phyloP scores from a whole-genome alignment of 2,329 filamentous ascomycete genomes.

The Sphaerulina populicola region DNA sequence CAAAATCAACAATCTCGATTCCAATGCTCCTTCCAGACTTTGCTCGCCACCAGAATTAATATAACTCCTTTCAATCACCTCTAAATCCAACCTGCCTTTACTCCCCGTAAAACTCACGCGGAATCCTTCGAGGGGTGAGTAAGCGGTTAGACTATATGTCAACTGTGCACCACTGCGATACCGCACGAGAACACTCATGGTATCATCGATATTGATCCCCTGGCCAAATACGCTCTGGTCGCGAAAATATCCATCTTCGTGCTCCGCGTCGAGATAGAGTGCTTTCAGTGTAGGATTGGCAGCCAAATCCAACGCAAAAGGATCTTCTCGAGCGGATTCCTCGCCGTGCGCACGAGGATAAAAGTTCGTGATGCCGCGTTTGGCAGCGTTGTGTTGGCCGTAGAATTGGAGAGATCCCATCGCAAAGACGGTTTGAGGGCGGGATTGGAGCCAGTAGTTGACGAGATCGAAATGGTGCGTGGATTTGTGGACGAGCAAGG shows the following conservation, averaged over 20 bases:
- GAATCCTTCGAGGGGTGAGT: conserved; percentile 56
- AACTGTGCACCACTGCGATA: conserved; percentile 51
- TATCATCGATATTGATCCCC: conserved; percentile 58
- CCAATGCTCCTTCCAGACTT: conserved; percentile 47
- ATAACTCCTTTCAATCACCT: conserved; percentile 56
- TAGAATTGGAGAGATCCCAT: conserved; percentile 54
- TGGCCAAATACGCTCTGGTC: conserved; percentile 57
- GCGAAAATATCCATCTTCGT: conserved; percentile 54
- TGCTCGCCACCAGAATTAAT: conserved; percentile 52
- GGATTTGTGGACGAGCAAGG: conserved; percentile 54
- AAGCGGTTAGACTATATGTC: conserved; percentile 53
- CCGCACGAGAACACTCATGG: conserved; percentile 52
- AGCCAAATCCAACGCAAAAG: conserved; percentile 52
- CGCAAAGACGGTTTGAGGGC: conserved; percentile 50
- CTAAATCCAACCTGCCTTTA: conserved; percentile 51
- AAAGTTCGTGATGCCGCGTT: conserved; percentile 45
- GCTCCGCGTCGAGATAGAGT: conserved; percentile 55
- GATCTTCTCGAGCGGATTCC: conserved; percentile 35
- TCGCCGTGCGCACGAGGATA: conserved; percentile 17
- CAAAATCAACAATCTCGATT: conserved; percentile 44
- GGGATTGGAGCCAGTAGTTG: conserved; percentile 54
- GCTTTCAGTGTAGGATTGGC: conserved; percentile 48
- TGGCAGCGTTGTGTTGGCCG: conserved; percentile 53
- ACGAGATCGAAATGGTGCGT: conserved; percentile 58
- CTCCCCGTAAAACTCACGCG: conserved; percentile 52